Evolutionary conservation across 257 asterid species (phyloP).

Genomic region (Prunella vulgaris): DNA sequence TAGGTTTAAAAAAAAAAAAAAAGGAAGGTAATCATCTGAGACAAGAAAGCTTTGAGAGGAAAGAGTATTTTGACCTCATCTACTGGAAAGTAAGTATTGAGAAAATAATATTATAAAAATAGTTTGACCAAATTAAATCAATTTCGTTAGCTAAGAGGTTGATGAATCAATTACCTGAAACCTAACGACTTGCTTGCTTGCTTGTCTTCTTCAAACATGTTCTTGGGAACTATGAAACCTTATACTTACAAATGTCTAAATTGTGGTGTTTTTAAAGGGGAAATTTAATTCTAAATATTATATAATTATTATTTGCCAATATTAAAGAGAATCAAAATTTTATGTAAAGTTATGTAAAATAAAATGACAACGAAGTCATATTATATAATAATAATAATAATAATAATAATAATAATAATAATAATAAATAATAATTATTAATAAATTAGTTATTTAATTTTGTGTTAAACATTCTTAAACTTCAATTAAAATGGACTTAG

Average conservation of each 20-base stretch:
- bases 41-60: constrained; percentile 23
- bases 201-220: constrained; percentile 11
- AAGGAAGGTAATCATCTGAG: constrained; percentile 14
- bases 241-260: not conserved
- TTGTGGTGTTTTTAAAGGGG: not conserved
- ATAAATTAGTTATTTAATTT: too few species aligned
- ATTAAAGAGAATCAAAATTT: too few species aligned
- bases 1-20: not conserved
- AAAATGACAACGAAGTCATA: too few species aligned
- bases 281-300: too few species aligned
- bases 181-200: constrained; percentile 38
- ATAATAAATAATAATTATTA: too few species aligned
- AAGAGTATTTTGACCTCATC: constrained; percentile 17
- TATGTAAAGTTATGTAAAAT: too few species aligned
- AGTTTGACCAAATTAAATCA: constrained; percentile 44
- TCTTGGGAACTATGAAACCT: not conserved
- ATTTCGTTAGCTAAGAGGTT: constrained; percentile 40
- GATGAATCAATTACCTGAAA: constrained; percentile 49
- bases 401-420: too few species aligned
- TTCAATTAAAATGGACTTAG: too few species aligned
- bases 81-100: not conserved
- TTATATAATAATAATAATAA: too few species aligned
- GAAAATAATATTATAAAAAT: constrained; percentile 16
- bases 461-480: too few species aligned
- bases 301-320: too few species aligned